Conservation (phyloP, 31 red algal genomes). For the Odonthalia washingtoniensis region DNA sequence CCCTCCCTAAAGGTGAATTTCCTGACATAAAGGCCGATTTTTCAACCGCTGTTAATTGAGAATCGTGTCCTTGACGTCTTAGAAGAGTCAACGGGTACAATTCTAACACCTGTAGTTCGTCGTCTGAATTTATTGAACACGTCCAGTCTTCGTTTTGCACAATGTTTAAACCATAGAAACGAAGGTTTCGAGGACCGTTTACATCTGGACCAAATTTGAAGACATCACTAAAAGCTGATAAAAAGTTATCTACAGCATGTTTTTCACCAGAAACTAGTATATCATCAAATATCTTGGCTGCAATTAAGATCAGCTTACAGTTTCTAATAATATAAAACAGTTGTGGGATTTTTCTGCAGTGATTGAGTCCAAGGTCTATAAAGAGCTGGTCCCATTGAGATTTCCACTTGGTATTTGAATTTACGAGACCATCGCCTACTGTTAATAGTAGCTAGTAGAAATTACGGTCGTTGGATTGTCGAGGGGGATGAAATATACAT, state of each 20-base stretch:
- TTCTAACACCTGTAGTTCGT: slow-evolving; percentile 9
- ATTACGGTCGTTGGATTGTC: not conserved
- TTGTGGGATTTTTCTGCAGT: slow-evolving; percentile 36
- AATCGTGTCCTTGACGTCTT: not conserved
- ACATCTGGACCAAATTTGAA: not conserved
- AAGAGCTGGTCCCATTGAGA: slow-evolving; percentile 19
- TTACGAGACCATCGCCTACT: slow-evolving; percentile 43
- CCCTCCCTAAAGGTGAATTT: not conserved
- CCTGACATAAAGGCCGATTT: not conserved
- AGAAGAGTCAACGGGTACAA: not conserved
- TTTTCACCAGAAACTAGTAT: not conserved
- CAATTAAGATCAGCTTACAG: not conserved
- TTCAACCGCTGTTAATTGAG: not conserved
- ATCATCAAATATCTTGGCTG: slow-evolving; percentile 25
- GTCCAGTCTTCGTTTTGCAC: not conserved
- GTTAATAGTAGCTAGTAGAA: slow-evolving; percentile 33
- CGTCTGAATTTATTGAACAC: not conserved
- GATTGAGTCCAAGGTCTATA: slow-evolving; percentile 2
- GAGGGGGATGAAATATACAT: slow-evolving; percentile 40
- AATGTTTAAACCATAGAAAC: slow-evolving; percentile 23
- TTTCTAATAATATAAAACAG: slow-evolving; percentile 27
- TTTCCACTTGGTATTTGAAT: slow-evolving; percentile 46
- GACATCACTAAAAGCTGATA: not conserved
- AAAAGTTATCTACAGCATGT: not conserved
- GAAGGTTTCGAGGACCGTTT: slow-evolving; percentile 12